phyloP scores from a whole-genome alignment of 495 filamentous ascomycete genomes.

The Penicillium odoratum region DNA sequence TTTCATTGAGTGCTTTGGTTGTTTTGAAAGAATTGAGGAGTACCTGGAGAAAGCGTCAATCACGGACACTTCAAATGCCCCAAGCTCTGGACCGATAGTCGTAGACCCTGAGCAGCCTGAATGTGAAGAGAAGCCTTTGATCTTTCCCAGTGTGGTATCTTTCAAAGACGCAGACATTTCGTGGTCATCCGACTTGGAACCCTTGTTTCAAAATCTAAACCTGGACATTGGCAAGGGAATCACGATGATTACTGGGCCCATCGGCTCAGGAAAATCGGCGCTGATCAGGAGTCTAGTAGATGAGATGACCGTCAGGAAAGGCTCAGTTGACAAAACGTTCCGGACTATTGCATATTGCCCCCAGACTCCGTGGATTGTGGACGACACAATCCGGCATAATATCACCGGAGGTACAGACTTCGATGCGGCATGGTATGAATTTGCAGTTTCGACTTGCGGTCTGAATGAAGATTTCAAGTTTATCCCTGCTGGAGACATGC shows the following conservation, averaged over 20 bases:
- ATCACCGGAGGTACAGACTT: not conserved
- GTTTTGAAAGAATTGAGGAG: not conserved
- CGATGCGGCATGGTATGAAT: constrained; percentile 1
- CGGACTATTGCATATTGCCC: not conserved
- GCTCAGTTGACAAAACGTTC: not conserved
- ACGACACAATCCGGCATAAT: not conserved
- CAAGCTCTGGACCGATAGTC: too few relatives aligned
- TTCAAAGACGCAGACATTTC: not conserved
- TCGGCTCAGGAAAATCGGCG: constrained; percentile 4
- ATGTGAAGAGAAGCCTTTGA: not conserved
- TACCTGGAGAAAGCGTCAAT: not conserved
- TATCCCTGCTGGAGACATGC: not conserved
- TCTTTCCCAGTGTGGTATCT: too few relatives aligned
- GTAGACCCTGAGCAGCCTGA: too few relatives aligned
- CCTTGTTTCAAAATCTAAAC: not conserved
- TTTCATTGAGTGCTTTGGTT: not conserved
- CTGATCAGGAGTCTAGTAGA: constrained; percentile 1
- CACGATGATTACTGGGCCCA: not conserved
- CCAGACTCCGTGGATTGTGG: constrained; percentile 1
- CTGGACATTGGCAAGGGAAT: not conserved
- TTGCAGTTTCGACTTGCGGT: not conserved
- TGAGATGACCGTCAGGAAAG: not conserved
- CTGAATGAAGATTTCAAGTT: not conserved
- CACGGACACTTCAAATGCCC: too few relatives aligned
- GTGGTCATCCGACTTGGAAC: not conserved